A percentile compares a stretch with the other conserved stretches of the same genome.
These are phyloP conservation scores for Mangifera indica DNA, from an alignment of 345 rosid genomes.

Conservation along the genomic window DNA sequence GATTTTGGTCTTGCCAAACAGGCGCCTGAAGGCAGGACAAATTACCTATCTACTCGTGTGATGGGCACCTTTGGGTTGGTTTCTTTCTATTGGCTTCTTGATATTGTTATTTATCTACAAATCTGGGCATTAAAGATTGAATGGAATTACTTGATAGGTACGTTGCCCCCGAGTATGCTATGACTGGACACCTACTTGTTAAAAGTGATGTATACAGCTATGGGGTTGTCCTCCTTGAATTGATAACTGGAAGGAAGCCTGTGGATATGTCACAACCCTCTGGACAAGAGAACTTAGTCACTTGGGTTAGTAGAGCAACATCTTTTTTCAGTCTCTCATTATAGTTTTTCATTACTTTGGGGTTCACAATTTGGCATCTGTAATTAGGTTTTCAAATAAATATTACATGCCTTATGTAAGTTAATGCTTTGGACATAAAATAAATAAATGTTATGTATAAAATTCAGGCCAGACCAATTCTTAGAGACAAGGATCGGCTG, in stretches of 20 bases:
- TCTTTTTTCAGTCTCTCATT: conserved; percentile 3
- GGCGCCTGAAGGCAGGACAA: conserved; percentile 98
- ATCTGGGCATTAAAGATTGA: neutral
- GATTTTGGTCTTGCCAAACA: conserved; percentile 99
- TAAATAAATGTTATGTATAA: conserved; percentile 13
- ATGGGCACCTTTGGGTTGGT: conserved; percentile 99
- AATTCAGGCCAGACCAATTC: conserved; percentile 91
- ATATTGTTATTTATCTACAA: conserved; percentile 4
- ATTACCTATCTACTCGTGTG: conserved; percentile 92
- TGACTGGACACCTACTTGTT: conserved; percentile 97
- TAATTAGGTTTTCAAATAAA: neutral
- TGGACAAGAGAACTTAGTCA: conserved; percentile 96
- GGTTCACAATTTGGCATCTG: neutral
- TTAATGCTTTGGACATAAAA: neutral
- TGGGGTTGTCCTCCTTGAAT: conserved; percentile 94
- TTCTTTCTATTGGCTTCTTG: conserved; percentile 13
- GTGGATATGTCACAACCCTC: conserved; percentile 99
- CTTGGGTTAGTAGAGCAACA: conserved; percentile 67
- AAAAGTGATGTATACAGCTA: conserved; percentile 99
- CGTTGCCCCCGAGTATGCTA: conserved; percentile 99
- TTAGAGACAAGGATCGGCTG: conserved; percentile 86
- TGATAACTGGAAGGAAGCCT: conserved; percentile 92
- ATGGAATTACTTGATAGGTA: conserved; percentile 50
- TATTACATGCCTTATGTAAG: neutral
- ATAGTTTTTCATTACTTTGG: neutral